These are phyloP conservation scores for Pisolithus orientalis DNA, from an alignment of 768 basidiomycete species.

Conservation along the genomic window DNA sequence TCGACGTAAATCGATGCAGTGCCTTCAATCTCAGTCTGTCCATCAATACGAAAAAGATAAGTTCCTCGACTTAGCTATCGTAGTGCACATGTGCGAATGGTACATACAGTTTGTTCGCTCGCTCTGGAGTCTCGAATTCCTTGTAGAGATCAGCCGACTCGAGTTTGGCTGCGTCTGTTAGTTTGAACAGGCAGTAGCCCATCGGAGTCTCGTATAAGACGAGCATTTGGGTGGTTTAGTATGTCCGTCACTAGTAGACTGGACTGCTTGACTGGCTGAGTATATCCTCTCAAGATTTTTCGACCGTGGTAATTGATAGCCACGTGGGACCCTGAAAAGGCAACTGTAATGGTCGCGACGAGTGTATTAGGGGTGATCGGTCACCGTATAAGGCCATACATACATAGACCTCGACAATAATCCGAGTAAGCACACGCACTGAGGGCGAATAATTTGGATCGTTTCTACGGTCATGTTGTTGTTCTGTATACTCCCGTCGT, in stretches of 20 bases:
- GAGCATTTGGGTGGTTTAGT: conserved; percentile 54
- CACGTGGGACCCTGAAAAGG: conserved; percentile 15
- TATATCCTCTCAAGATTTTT: conserved; percentile 19
- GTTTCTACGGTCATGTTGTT: background rate
- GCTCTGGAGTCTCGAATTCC: conserved; percentile 90
- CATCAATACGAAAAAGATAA: conserved; percentile 1
- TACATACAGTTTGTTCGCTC: conserved; percentile 85
- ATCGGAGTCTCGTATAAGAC: conserved; percentile 94
- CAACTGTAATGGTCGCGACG: background rate
- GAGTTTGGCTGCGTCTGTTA: conserved; percentile 83
- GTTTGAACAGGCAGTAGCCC: conserved; percentile 97
- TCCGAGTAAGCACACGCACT: too few relatives aligned
- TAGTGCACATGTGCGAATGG: conserved; percentile 7
- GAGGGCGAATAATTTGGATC: background rate
- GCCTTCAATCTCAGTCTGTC: conserved; percentile 87
- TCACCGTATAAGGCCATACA: too few relatives aligned
- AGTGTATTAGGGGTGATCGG: too few relatives aligned
- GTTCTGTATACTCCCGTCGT: background rate
- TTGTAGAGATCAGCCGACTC: conserved; percentile 82
- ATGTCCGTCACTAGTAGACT: conserved; percentile 2
- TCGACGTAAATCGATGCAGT: conserved; percentile 93
- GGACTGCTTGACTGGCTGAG: background rate
- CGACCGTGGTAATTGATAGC: conserved; percentile 24
- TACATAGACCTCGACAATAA: too few relatives aligned
- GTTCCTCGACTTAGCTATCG: conserved; percentile 3